These are phyloP conservation scores for Mycena pura DNA, from an alignment of 768 basidiomycete genomes.

Conservation along the genomic window DNA sequence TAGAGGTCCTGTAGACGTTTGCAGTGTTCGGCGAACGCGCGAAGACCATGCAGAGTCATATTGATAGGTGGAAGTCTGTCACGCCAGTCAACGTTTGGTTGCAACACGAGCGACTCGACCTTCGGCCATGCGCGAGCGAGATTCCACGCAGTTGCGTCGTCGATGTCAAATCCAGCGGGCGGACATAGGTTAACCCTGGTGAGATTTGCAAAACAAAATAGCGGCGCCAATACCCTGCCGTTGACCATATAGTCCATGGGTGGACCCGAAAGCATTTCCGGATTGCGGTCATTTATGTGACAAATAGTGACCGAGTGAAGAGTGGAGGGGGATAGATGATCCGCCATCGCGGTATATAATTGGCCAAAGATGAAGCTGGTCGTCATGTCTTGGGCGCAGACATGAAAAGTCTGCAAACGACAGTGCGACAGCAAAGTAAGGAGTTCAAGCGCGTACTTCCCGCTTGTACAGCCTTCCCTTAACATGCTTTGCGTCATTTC, in stretches of 20 bases:
- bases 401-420: not conserved
- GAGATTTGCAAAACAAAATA: constrained; percentile 2
- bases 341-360: not conserved
- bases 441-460: not conserved
- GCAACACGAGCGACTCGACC: not conserved
- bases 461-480: too few relatives aligned
- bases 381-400: not conserved
- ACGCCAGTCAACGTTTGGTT: not conserved
- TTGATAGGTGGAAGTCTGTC: not conserved
- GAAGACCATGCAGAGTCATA: not conserved
- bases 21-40: not conserved
- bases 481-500: too few relatives aligned
- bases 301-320: not conserved
- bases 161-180: not conserved
- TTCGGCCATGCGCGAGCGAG: not conserved
- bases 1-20: too few relatives aligned
- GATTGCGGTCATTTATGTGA: not conserved
- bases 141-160: not conserved
- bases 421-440: not conserved
- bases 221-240: not conserved
- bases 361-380: not conserved
- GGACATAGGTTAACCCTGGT: not conserved
- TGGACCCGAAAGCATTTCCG: not conserved
- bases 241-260: not conserved
- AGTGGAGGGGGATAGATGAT: not conserved